phyloP scores from a whole-genome alignment of 2,329 filamentous ascomycete species.

The Pseudopyricularia cyperi region DNA sequence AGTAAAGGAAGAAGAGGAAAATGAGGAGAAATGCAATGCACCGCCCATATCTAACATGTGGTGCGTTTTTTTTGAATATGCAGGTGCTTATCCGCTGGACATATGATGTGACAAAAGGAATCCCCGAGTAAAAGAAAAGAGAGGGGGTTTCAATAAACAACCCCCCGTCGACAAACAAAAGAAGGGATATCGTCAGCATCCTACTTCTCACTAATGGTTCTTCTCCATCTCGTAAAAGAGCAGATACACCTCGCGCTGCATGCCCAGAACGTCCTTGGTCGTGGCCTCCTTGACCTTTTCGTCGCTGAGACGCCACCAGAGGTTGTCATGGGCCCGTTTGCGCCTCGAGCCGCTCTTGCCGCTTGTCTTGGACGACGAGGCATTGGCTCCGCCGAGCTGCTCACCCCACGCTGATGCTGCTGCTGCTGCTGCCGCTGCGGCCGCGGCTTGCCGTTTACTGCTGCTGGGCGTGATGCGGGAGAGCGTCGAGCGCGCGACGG shows the following conservation, averaged over 20 bases:
- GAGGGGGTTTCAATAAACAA: no score
- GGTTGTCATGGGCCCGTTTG: slow-evolving; percentile 45
- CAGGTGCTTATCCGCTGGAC: no score
- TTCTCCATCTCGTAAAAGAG: slow-evolving; percentile 86
- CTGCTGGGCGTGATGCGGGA: slow-evolving; percentile 30
- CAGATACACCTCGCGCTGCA: slow-evolving; percentile 94
- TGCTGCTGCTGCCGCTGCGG: slow-evolving; percentile 1
- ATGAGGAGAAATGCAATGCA: no score
- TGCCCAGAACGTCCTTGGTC: slow-evolving; percentile 77
- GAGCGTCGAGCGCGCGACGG: slow-evolving; percentile 41
- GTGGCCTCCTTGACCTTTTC: slow-evolving; percentile 93
- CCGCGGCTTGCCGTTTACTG: slow-evolving; percentile 7
- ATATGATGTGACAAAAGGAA: background rate
- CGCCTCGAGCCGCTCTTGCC: slow-evolving; percentile 3
- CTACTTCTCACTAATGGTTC: slow-evolving; percentile 10
- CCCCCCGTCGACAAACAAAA: no score
- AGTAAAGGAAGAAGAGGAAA: no score
- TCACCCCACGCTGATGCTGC: slow-evolving; percentile 7
- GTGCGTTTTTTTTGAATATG: no score
- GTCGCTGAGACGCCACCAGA: slow-evolving; percentile 97
- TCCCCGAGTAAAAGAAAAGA: background rate
- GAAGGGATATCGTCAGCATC: background rate
- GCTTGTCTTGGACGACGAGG: slow-evolving; percentile 4
- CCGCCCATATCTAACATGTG: no score
- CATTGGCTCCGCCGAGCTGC: slow-evolving; percentile 1